These are phyloP conservation scores for Pneumocystis oryctolagi DNA, from an alignment of 1,139 yeast species.

Conservation along the genomic window DNA sequence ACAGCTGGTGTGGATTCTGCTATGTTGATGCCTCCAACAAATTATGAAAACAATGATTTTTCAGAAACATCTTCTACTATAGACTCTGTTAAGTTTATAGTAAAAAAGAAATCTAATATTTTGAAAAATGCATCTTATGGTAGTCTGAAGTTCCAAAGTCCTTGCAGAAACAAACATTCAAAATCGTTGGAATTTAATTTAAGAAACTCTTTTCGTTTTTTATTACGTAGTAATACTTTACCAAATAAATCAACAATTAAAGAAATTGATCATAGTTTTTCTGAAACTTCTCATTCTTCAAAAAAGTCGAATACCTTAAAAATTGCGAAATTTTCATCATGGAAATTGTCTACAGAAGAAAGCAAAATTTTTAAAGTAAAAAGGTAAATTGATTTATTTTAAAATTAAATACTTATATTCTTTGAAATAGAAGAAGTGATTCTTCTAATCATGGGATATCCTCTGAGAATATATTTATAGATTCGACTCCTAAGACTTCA, in stretches of 20 bases:
- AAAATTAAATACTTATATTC: not conserved
- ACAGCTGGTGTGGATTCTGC: not conserved
- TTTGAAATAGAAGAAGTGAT: not conserved
- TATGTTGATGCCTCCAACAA: not conserved
- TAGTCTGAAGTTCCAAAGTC: not conserved
- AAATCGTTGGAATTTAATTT: not conserved
- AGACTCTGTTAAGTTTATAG: not conserved
- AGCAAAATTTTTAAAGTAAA: not conserved
- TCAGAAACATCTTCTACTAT: not conserved
- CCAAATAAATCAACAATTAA: not conserved
- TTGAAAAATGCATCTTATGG: not conserved
- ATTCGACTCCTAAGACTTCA: not conserved
- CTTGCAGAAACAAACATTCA: not conserved
- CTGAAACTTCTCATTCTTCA: not conserved
- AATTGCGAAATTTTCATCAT: not conserved
- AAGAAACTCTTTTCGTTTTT: not conserved
- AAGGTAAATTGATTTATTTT: not conserved
- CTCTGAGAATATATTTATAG: not conserved
- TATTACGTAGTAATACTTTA: not conserved
- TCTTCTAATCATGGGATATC: not conserved
- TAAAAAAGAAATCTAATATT: not conserved
- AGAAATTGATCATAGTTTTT: not conserved
- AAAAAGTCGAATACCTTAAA: not conserved
- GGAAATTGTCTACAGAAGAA: not conserved
- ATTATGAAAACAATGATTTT: not conserved